A percentile compares a stretch with the other conserved stretches of the same genome.
These are phyloP conservation scores for Hypomyces rosellus DNA, from an alignment of 2,329 filamentous ascomycete genomes.

Conservation along the genomic window DNA sequence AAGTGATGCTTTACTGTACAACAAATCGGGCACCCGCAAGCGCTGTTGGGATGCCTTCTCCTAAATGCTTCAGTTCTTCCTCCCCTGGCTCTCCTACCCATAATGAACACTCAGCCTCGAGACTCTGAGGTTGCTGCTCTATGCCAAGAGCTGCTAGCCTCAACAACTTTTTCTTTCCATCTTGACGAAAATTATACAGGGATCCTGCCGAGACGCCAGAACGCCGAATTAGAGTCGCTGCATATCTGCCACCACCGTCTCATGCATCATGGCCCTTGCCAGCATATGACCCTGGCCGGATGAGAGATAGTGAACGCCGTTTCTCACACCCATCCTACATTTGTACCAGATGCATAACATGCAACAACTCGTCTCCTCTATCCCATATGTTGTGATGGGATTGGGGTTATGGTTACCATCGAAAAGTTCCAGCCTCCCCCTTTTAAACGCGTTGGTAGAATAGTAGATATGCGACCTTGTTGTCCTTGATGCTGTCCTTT, in stretches of 20 bases:
- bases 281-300: background rate
- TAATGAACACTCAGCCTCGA: background rate
- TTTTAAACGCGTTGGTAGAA: conserved; percentile 76
- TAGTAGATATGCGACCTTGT: conserved; percentile 93
- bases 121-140: background rate
- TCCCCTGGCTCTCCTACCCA: background rate
- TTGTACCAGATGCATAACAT: conserved; percentile 2
- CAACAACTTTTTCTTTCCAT: conserved; percentile 6
- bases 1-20: conserved; percentile 13
- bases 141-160: conserved; percentile 1
- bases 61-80: background rate
- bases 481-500: conserved; percentile 71
- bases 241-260: conserved; percentile 15
- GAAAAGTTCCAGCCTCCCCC: background rate
- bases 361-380: background rate
- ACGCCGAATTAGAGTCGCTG: conserved; percentile 21
- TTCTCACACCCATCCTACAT: conserved; percentile 1
- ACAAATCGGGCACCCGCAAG: background rate
- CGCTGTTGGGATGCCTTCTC: background rate
- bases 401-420: background rate
- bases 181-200: conserved; percentile 10
- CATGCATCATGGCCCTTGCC: conserved; percentile 15
- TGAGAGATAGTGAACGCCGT: background rate
- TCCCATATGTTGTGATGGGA: background rate
- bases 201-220: conserved; percentile 23